Evolutionary conservation across 2,329 filamentous ascomycete genomes (phyloP).

Genomic region (Cyclaneusma minus): DNA sequence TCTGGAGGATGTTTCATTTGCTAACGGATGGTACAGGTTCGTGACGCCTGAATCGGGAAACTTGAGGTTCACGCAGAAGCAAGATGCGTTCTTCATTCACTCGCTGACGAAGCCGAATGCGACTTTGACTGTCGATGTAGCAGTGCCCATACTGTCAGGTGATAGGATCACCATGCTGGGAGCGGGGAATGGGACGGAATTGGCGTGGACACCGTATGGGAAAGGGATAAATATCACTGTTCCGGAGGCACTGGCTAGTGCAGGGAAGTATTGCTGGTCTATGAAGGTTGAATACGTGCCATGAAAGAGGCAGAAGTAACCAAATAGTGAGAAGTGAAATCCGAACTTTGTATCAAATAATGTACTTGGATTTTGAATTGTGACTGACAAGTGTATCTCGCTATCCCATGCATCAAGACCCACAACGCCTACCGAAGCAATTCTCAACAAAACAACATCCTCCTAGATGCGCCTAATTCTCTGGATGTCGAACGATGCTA

Average conservation of each 20-base stretch:
- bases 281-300: slow-evolving; percentile 8
- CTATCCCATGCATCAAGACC: too few species aligned
- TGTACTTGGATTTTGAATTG: too few species aligned
- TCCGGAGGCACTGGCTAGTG: slow-evolving; percentile 5
- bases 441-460: too few species aligned
- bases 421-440: too few species aligned
- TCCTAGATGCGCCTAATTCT: too few species aligned
- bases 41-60: slow-evolving; percentile 26
- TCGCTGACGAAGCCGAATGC: slow-evolving; percentile 26
- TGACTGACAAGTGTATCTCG: too few species aligned
- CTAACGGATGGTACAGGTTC: slow-evolving; percentile 17
- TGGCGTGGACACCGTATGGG: slow-evolving; percentile 11
- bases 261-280: slow-evolving; percentile 9
- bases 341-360: too few species aligned
- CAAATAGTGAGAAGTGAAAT: too few species aligned
- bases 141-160: slow-evolving; percentile 28
- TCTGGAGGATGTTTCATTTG: slow-evolving; percentile 1
- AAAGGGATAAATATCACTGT: slow-evolving; percentile 13
- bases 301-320: slow-evolving; percentile 1
- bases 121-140: slow-evolving; percentile 24
- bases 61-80: slow-evolving; percentile 34
- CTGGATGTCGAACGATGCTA: too few species aligned
- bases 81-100: slow-evolving; percentile 35
- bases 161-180: slow-evolving; percentile 30
- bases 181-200: slow-evolving; percentile 15